These are phyloP conservation scores for Talaromyces pinophilus DNA, from an alignment of 2,329 filamentous ascomycete genomes.

Conservation along the genomic window DNA sequence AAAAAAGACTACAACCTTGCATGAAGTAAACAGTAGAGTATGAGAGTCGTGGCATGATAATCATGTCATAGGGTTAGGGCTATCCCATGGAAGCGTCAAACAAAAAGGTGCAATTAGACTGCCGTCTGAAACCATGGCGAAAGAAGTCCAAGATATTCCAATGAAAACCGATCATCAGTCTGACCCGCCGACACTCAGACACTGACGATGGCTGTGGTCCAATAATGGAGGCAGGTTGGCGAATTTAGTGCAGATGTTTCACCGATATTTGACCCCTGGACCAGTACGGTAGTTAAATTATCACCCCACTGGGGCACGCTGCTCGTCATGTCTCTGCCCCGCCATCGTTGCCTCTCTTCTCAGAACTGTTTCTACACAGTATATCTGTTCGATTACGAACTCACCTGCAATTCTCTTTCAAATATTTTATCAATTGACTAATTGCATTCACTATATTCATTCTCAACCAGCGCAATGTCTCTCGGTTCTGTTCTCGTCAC, in stretches of 20 bases:
- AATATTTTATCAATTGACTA: neutral
- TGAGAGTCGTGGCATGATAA: neutral
- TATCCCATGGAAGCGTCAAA: neutral
- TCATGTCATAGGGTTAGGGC: neutral
- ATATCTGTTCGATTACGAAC: neutral
- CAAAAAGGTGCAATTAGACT: neutral
- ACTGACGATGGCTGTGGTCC: neutral
- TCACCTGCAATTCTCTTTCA: neutral
- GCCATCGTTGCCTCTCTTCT: constrained; percentile 9
- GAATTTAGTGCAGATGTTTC: constrained; percentile 2
- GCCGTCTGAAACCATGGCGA: neutral
- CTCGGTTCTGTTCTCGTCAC: constrained; percentile 88
- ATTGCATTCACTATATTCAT: neutral
- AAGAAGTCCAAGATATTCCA: neutral
- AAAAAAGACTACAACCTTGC: too few species aligned
- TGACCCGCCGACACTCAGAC: constrained; percentile 3
- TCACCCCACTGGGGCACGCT: neutral
- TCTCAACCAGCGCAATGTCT: constrained; percentile 58
- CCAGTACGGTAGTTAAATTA: neutral
- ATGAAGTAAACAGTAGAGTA: too few species aligned
- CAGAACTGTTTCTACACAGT: neutral
- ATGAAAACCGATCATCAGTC: neutral
- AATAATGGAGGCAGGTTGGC: neutral
- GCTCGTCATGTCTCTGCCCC: constrained; percentile 16
- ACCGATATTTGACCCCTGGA: constrained; percentile 13